A percentile compares a stretch with the other conserved stretches of the same genome.
phyloP scores from a whole-genome alignment of 139 green algal species.

The Tetratostichococcus sp. region DNA sequence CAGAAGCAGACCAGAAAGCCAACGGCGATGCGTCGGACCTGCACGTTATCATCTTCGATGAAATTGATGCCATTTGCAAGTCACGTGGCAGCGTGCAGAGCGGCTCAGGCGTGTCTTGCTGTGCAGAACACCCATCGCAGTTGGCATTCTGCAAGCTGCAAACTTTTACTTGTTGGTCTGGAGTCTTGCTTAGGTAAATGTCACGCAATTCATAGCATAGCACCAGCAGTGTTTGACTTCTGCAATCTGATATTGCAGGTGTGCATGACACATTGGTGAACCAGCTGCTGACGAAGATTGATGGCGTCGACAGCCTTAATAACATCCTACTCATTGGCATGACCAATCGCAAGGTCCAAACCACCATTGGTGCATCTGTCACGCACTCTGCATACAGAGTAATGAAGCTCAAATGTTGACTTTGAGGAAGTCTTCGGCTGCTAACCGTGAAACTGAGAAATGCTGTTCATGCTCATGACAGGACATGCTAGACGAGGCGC shows the following conservation, averaged over 20 bases:
- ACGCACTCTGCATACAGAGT: too few relatives aligned
- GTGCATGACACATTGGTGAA: constrained; percentile 98
- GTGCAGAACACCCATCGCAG: too few relatives aligned
- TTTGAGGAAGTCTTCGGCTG: too few relatives aligned
- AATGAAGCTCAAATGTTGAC: too few relatives aligned
- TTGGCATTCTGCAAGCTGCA: too few relatives aligned
- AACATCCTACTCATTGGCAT: constrained; percentile 99
- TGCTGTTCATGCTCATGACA: too few relatives aligned
- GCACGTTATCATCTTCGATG: constrained; percentile 99
- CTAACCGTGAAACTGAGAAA: too few relatives aligned
- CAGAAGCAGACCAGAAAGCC: constrained; percentile 74
- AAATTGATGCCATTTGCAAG: constrained; percentile 99
- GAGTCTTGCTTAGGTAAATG: too few relatives aligned
- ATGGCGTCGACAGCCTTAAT: constrained; percentile 98
- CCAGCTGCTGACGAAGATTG: constrained; percentile 99
- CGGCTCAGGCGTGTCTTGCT: constrained; percentile 34
- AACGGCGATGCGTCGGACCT: constrained; percentile 80
- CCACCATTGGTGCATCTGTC: too few relatives aligned
- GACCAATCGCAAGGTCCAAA: constrained; percentile 89
- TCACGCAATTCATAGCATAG: background rate
- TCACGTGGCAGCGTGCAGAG: constrained; percentile 68
- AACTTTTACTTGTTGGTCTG: too few relatives aligned
- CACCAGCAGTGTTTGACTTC: background rate
- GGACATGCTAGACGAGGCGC: constrained; percentile 98
- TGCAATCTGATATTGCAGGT: too few relatives aligned